Conservation (phyloP, 768 basidiomycete species). For the Amanita thiersii region DNA sequence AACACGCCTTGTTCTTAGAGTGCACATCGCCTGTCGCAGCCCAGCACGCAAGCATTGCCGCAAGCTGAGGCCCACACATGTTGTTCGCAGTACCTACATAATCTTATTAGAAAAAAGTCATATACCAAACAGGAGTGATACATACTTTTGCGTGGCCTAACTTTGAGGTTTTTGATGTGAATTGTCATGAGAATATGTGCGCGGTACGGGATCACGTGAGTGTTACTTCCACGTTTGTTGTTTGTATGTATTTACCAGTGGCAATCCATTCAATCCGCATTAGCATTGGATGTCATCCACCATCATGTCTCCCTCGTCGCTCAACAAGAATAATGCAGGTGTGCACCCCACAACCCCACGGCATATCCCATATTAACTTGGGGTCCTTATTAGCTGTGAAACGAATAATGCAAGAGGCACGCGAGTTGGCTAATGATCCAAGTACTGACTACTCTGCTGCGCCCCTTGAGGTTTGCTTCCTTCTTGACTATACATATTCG, state of each 20-base stretch:
- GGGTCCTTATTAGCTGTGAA: constrained; percentile 61
- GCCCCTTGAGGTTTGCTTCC: constrained; percentile 55
- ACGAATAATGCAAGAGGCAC: constrained; percentile 94
- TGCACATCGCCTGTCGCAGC: constrained; percentile 61
- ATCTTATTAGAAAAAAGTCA: too few relatives aligned
- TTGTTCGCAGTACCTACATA: constrained; percentile 38
- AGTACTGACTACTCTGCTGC: constrained; percentile 85
- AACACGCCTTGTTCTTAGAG: constrained; percentile 41
- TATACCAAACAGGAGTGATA: too few relatives aligned
- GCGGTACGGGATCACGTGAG: constrained; percentile 5
- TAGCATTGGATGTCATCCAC: constrained; percentile 7
- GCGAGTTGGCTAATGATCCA: constrained; percentile 79
- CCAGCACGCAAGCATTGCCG: constrained; percentile 83
- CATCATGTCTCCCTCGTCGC: constrained; percentile 25
- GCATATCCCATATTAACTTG: not conserved
- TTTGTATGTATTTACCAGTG: constrained; percentile 10
- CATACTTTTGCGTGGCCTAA: constrained; percentile 31
- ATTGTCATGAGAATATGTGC: constrained; percentile 35
- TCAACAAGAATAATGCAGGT: constrained; percentile 93
- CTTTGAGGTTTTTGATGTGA: constrained; percentile 75
- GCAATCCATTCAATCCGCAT: constrained; percentile 10
- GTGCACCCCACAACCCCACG: not conserved
- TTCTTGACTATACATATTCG: not conserved
- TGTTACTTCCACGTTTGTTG: constrained; percentile 11
- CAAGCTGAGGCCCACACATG: constrained; percentile 62